These are phyloP conservation scores for Tulasnella calospora DNA, from an alignment of 768 basidiomycete species.

Conservation along the genomic window DNA sequence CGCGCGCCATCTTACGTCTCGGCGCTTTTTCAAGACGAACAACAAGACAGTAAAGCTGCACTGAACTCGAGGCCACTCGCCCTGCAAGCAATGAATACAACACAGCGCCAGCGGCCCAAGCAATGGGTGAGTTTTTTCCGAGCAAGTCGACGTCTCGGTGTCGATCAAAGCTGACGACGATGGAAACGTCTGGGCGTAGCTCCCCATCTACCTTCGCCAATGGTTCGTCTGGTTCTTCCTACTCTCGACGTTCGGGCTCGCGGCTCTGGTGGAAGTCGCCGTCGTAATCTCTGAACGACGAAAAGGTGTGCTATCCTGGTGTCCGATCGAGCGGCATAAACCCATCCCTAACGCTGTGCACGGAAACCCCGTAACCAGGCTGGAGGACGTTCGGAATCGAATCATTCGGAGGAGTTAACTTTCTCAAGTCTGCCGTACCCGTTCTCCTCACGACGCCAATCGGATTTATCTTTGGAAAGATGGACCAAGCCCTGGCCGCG, in stretches of 20 bases:
- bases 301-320: not conserved
- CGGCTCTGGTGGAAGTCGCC: not conserved
- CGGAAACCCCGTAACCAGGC: not conserved
- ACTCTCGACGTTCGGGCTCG: not conserved
- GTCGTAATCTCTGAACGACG: not conserved
- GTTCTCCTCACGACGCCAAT: conserved; percentile 9
- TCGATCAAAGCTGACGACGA: not conserved
- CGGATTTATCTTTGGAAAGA: not conserved
- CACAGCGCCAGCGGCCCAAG: not conserved
- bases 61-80: not conserved
- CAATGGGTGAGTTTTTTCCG: conserved; percentile 10
- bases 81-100: not conserved
- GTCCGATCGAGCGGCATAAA: not conserved
- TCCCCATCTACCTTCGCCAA: conserved; percentile 17
- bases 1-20: not conserved
- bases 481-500: conserved; percentile 11
- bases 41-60: not conserved
- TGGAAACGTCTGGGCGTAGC: not conserved
- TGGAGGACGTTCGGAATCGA: conserved; percentile 11
- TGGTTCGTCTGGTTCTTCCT: conserved; percentile 17
- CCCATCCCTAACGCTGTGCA: not conserved
- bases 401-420: conserved; percentile 21
- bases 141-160: not conserved
- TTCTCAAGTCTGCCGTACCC: conserved; percentile 24
- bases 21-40: not conserved